These are phyloP conservation scores for Wickerhamomyces sp. DNA, from an alignment of 1,139 yeast species.

Conservation along the genomic window DNA sequence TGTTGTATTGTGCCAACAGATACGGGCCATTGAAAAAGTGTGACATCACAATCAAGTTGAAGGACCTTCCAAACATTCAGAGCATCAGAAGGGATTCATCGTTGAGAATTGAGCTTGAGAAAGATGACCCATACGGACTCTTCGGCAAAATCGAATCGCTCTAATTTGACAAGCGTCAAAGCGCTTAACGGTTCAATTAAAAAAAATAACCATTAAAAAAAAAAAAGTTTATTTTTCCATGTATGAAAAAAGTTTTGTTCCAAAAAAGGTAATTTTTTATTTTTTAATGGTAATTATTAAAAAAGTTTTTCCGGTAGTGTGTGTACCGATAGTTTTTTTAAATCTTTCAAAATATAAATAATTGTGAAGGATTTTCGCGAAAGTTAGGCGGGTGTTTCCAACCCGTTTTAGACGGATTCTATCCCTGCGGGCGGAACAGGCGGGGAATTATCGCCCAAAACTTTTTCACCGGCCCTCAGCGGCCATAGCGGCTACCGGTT, in stretches of 20 bases:
- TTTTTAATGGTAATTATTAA: too few species aligned
- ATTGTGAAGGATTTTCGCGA: not conserved
- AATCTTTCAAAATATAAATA: too few species aligned
- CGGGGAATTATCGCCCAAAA: not conserved
- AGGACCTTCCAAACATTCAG: constrained; percentile 3
- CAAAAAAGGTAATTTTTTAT: too few species aligned
- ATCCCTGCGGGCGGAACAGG: not conserved
- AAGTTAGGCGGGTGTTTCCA: constrained; percentile 4
- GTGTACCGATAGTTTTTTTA: too few species aligned
- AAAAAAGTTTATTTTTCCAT: too few species aligned
- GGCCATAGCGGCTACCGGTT: not conserved
- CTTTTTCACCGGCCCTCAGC: not conserved
- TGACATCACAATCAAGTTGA: constrained; percentile 11
- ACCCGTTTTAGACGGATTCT: constrained; percentile 3
- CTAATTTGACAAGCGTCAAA: not conserved
- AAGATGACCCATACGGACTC: not conserved
- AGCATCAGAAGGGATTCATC: constrained; percentile 1
- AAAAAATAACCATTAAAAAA: too few species aligned
- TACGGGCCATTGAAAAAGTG: constrained; percentile 18
- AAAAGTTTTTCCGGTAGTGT: not conserved
- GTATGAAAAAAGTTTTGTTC: too few species aligned
- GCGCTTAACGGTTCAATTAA: too few species aligned
- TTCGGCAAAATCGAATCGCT: not conserved
- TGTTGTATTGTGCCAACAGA: constrained; percentile 13
- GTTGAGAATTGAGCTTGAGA: not conserved